Base-by-base conservation (phyloP, 225 moss, liverwort and hornwort genomes). In the Marchantia paleacea region DNA sequence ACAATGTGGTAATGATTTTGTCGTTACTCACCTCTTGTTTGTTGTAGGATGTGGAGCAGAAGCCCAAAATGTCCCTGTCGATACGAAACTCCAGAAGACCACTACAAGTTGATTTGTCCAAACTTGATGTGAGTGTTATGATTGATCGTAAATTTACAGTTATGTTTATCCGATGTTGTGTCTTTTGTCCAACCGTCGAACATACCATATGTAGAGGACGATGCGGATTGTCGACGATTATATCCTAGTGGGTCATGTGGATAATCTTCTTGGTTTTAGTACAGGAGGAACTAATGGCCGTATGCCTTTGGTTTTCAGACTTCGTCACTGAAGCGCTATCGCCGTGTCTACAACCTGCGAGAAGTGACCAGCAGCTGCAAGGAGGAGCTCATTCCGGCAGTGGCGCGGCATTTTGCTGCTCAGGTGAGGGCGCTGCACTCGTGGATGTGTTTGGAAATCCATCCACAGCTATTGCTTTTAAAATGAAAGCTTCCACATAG, bases 381-480 rank as follows among this genome's bases (percentile, higher is more conserved):
- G 95, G 99, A 99, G 91, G 99, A 99, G 88, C 95, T 99, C 55
- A 90, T 95, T 75, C 92, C 94, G 73, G 95, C 92, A 68, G 95
- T 99, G 73, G 94, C 94, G 10, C 91, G 94, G 72, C 95, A 99
- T 75, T 99, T 99, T 69, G 99, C 99, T 48, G 95, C 94, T 16
- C 99, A 99, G 91, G 93, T 91, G 85, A 78, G 61, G 31, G 11
- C 0, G 22, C 30, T 39, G 18, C 18, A 0, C 11, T 16, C 11
- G 63, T 63, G 10, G 63, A 22, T 63, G 24, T 9, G 24, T 9
- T 24, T 1, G 18, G 7, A n/a, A 24, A 7, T 24, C n/a, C 25
- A 63, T 25, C 24, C 1, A 63, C 63, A 16, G n/a, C n/a, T 7
- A 6, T 16, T 24, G 24, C 10, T 25, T 0, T 25, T 11, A 51